Conservation (phyloP, 1,284 basidiomycete genomes). For the Ceratobasidium papillatum region DNA sequence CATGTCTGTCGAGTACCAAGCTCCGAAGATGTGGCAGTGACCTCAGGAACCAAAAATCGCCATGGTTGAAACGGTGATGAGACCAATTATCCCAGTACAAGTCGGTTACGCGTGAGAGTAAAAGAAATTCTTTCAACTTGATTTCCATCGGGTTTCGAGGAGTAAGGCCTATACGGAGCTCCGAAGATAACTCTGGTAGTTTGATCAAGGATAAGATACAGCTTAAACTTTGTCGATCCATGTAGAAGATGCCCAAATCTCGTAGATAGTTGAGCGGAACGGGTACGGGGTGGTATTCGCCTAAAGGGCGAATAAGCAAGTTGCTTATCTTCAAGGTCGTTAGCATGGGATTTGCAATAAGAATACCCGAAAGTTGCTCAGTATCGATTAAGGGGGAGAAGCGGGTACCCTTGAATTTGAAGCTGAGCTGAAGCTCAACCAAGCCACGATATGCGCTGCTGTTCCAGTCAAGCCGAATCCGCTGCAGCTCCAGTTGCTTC, state of each 20-base stretch:
- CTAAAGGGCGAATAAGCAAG: background rate
- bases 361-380: background rate
- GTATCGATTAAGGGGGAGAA: background rate
- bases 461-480: background rate
- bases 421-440: background rate
- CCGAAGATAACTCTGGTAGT: background rate
- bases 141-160: background rate
- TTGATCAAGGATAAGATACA: background rate
- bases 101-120: background rate
- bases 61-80: background rate
- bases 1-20: background rate
- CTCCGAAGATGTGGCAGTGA: background rate
- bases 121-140: background rate
- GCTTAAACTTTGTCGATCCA: background rate
- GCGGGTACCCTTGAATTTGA: background rate
- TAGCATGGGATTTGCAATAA: background rate
- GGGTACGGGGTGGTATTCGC: background rate
- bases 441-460: background rate
- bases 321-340: background rate
- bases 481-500: background rate
- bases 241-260: background rate
- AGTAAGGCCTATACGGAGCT: background rate
- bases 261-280: background rate
- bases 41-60: background rate
- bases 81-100: background rate